These are phyloP conservation scores for Tolypocladium tropicale DNA, from an alignment of 2,329 filamentous ascomycete genomes.

Conservation along the genomic window DNA sequence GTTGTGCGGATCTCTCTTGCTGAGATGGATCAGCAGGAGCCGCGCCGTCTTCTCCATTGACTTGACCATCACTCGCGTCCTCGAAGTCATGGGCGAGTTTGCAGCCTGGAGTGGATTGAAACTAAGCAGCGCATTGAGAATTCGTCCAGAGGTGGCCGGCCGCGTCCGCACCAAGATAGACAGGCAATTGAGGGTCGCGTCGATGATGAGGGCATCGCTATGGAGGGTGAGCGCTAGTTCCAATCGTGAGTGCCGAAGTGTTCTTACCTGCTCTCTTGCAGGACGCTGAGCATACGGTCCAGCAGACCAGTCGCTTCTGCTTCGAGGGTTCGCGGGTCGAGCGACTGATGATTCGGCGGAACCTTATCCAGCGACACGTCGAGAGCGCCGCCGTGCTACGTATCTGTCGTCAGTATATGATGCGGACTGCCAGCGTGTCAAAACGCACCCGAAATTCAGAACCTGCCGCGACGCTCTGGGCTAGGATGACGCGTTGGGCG, in stretches of 20 bases:
- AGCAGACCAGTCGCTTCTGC: conserved; percentile 86
- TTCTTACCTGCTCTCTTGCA: conserved; percentile 76
- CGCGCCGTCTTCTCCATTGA: conserved; percentile 94
- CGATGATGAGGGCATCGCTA: conserved; percentile 80
- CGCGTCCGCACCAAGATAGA: conserved; percentile 74
- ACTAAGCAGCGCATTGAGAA: conserved; percentile 72
- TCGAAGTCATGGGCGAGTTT: conserved; percentile 65
- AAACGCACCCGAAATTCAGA: conserved; percentile 68
- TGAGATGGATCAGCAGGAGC: conserved; percentile 70
- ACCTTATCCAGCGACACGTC: conserved; percentile 85
- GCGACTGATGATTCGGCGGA: conserved; percentile 68
- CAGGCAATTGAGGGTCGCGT: conserved; percentile 83
- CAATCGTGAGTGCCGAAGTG: background rate
- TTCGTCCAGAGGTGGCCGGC: conserved; percentile 72
- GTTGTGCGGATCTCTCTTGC: conserved; percentile 78
- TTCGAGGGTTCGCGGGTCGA: conserved; percentile 73
- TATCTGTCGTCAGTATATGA: conserved; percentile 11
- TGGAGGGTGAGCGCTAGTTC: conserved; percentile 4
- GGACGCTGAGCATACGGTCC: conserved; percentile 73
- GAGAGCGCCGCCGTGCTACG: conserved; percentile 35
- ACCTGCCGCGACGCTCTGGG: conserved; percentile 77
- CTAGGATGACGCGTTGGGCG: conserved; percentile 82
- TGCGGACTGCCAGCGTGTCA: background rate
- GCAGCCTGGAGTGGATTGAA: conserved; percentile 87
- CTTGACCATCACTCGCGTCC: conserved; percentile 70